Evolutionary conservation across 805 yeast genomes (phyloP).

Genomic region (Candida dajiaensis): DNA sequence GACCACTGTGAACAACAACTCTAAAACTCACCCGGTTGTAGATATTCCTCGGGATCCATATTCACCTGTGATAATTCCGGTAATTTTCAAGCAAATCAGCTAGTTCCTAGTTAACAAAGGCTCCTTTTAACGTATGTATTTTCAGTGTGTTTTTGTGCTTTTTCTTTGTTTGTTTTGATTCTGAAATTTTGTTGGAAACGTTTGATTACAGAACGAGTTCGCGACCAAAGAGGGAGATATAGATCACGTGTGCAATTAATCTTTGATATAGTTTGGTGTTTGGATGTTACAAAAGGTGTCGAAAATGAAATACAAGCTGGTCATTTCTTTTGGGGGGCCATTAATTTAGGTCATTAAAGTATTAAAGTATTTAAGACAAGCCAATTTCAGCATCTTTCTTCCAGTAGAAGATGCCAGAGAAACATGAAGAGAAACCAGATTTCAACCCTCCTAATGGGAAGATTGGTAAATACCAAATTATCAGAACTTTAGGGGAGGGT

Average conservation of each 20-base stretch:
- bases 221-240: no score
- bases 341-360: not conserved
- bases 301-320: not conserved
- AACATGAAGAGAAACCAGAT: conserved; percentile 21
- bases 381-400: not conserved
- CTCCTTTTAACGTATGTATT: not conserved
- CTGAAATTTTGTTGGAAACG: not conserved
- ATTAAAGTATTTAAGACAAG: not conserved
- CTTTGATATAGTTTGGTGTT: not conserved
- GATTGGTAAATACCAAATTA: conserved; percentile 89
- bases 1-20: not conserved
- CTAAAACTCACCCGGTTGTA: conserved; percentile 28
- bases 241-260: not conserved
- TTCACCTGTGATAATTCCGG: not conserved
- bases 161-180: not conserved
- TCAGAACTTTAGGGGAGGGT: conserved; percentile 92
- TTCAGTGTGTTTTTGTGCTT: not conserved
- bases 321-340: no score
- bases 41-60: conserved; percentile 33
- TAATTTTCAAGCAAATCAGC: not conserved
- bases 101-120: not conserved
- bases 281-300: not conserved
- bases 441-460: conserved; percentile 33
- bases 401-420: conserved; percentile 13
- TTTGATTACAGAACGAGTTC: not conserved